Conservation (phyloP, 495 filamentous ascomycete species). For the Venustampulla echinocandica region DNA sequence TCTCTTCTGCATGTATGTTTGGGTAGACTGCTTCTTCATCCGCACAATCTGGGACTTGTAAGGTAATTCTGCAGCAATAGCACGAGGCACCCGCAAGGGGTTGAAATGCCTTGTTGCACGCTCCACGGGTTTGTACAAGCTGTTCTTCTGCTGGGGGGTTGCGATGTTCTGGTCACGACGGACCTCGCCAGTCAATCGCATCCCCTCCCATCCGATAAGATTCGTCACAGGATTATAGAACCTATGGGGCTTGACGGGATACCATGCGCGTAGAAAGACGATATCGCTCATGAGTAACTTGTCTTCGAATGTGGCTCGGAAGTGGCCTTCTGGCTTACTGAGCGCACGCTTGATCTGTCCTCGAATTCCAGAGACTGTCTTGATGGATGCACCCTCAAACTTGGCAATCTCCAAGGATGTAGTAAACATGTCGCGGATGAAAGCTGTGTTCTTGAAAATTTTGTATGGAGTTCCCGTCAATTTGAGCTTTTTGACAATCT, state of each 20-base stretch:
- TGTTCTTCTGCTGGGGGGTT: slow-evolving; percentile 71
- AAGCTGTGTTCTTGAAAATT: slow-evolving; percentile 98
- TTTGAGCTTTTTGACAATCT: slow-evolving; percentile 99
- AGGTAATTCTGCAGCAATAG: slow-evolving; percentile 75
- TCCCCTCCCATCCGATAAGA: slow-evolving; percentile 75
- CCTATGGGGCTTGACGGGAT: slow-evolving; percentile 83
- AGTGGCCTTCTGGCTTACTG: slow-evolving; percentile 85
- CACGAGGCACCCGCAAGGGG: slow-evolving; percentile 77
- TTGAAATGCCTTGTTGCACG: slow-evolving; percentile 84
- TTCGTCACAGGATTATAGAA: slow-evolving; percentile 98
- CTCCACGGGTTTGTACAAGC: slow-evolving; percentile 73
- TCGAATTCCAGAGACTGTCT: slow-evolving; percentile 88
- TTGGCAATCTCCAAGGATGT: slow-evolving; percentile 88
- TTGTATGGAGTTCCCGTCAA: slow-evolving; percentile 87
- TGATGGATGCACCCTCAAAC: slow-evolving; percentile 91
- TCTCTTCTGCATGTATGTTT: slow-evolving; percentile 90
- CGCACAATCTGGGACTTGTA: slow-evolving; percentile 85
- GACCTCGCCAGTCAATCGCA: slow-evolving; percentile 93
- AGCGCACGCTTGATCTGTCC: slow-evolving; percentile 95
- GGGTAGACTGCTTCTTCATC: slow-evolving; percentile 67
- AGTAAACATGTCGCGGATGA: slow-evolving; percentile 98
- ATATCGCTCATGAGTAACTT: slow-evolving; percentile 96
- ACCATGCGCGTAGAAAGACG: slow-evolving; percentile 93
- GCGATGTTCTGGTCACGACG: slow-evolving; percentile 64
- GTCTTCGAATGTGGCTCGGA: slow-evolving; percentile 95